A percentile compares a stretch with the other conserved stretches of the same genome.
Conservation (phyloP, 1,284 basidiomycete genomes). For the Laetiporus sulphureus region DNA sequence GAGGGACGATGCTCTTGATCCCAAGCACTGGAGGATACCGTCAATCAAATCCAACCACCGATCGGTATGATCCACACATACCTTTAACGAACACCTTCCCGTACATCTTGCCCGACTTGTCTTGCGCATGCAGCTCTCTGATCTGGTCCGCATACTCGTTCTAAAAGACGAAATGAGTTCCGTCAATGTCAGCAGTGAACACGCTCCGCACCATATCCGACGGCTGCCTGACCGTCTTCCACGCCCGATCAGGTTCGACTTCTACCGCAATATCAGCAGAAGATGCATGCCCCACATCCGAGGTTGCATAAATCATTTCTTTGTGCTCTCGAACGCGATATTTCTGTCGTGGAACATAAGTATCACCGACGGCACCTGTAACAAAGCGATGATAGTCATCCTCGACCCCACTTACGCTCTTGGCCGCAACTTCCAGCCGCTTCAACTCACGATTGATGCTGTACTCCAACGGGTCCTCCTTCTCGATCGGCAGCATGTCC, state of each 20-base stretch:
- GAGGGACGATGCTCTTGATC: slow-evolving; percentile 66
- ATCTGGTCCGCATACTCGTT: slow-evolving; percentile 92
- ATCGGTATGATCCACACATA: slow-evolving; percentile 23
- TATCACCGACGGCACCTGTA: slow-evolving; percentile 5
- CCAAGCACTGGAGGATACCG: slow-evolving; percentile 53
- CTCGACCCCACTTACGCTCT: slow-evolving; percentile 37
- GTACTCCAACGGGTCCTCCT: slow-evolving; percentile 47
- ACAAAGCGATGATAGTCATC: neutral
- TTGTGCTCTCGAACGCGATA: slow-evolving; percentile 68
- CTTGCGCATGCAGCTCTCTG: slow-evolving; percentile 69
- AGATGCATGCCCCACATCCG: slow-evolving; percentile 59
- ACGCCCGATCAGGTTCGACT: slow-evolving; percentile 77
- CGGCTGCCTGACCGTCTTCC: slow-evolving; percentile 82
- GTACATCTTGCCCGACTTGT: slow-evolving; percentile 71
- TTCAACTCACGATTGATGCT: slow-evolving; percentile 65
- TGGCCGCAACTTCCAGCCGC: slow-evolving; percentile 44
- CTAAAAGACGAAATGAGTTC: slow-evolving; percentile 30
- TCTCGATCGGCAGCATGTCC: slow-evolving; percentile 32
- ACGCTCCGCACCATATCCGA: slow-evolving; percentile 75
- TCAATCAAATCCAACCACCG: neutral
- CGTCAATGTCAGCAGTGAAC: slow-evolving; percentile 2
- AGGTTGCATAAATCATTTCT: slow-evolving; percentile 75
- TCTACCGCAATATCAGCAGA: slow-evolving; percentile 73
- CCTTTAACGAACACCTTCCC: slow-evolving; percentile 95
- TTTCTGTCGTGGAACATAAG: slow-evolving; percentile 22